These are phyloP conservation scores for Blastocystis hominis DNA, from an alignment of 352 stramenopile genomes.

Conservation along the genomic window DNA sequence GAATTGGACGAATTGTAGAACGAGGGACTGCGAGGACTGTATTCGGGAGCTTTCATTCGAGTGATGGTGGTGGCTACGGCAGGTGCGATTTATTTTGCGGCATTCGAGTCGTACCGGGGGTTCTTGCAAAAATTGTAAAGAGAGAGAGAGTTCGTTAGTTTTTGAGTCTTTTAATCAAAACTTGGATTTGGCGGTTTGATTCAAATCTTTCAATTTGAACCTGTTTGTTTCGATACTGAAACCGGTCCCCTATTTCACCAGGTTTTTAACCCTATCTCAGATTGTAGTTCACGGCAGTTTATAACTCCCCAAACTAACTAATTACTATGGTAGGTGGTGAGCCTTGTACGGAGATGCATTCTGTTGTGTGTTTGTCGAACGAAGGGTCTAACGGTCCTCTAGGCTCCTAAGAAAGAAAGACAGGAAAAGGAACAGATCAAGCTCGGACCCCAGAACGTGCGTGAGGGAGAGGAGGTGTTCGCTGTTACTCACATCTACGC, in stretches of 20 bases:
- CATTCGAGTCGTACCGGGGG: constrained; percentile 50
- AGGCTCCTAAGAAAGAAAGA: constrained; percentile 61
- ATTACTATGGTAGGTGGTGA: constrained; percentile 25
- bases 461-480: constrained; percentile 95
- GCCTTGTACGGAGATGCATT: background rate
- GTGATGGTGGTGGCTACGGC: constrained; percentile 24
- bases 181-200: background rate
- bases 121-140: constrained; percentile 1
- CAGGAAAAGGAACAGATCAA: constrained; percentile 80
- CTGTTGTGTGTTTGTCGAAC: background rate
- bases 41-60: constrained; percentile 50
- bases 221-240: background rate
- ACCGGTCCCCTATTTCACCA: background rate
- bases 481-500: constrained; percentile 98
- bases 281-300: constrained; percentile 56
- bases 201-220: background rate
- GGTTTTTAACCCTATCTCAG: background rate
- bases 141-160: background rate
- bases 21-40: constrained; percentile 47
- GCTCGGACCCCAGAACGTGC: constrained; percentile 77
- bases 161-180: background rate
- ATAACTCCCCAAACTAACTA: constrained; percentile 55
- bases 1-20: background rate
- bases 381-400: background rate
- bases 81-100: constrained; percentile 50